A percentile compares a stretch with the other conserved stretches of the same genome.
Evolutionary conservation across 208 protist species (phyloP).

Genomic region (Trypanosoma vivax): DNA sequence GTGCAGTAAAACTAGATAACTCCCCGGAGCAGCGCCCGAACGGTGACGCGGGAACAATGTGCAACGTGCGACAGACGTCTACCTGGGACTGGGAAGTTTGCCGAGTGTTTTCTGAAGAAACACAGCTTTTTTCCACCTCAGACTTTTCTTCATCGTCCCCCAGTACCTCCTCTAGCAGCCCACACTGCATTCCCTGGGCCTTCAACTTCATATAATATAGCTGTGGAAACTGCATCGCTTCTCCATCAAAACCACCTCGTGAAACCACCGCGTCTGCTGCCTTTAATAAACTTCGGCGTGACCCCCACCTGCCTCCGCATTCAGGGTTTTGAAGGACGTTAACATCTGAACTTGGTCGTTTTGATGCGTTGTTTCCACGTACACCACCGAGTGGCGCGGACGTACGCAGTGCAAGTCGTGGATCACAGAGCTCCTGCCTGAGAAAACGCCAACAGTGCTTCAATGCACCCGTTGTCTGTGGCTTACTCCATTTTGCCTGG

Average conservation of each 20-base stretch:
- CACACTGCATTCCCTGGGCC: neutral
- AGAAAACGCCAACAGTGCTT: constrained; percentile 18
- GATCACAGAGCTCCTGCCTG: neutral
- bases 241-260: too few species aligned
- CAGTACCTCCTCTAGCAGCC: constrained; percentile 4
- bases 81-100: too few species aligned
- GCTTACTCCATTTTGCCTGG: neutral
- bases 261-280: too few species aligned
- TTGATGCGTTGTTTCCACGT: neutral
- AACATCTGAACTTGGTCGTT: too few species aligned
- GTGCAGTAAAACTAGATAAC: too few species aligned
- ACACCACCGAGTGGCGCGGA: neutral
- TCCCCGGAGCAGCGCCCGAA: too few species aligned
- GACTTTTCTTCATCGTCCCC: neutral
- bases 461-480: neutral
- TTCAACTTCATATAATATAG: neutral
- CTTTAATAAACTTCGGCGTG: too few species aligned
- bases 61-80: too few species aligned
- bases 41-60: too few species aligned
- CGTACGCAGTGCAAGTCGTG: neutral
- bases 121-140: too few species aligned
- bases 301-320: neutral
- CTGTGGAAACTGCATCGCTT: neutral
- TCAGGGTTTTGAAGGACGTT: too few species aligned
- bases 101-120: neutral